phyloP scores from a whole-genome alignment of 768 basidiomycete genomes.

The Tremella fuciformis region DNA sequence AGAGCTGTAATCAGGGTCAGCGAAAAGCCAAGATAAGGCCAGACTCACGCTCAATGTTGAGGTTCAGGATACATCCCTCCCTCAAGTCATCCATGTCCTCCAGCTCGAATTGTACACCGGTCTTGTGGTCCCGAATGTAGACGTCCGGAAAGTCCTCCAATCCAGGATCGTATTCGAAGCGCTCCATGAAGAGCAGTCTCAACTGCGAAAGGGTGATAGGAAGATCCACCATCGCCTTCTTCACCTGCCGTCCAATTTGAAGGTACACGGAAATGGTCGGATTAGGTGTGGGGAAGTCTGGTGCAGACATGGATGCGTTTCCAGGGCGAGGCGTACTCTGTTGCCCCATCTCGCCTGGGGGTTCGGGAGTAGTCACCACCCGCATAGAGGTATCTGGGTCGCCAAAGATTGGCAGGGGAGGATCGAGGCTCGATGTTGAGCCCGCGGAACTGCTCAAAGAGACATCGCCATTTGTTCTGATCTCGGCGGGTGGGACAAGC shows the following conservation, averaged over 20 bases:
- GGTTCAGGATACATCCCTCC: conserved; percentile 78
- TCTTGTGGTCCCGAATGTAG: conserved; percentile 86
- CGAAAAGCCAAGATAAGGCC: not conserved
- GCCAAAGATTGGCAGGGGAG: not conserved
- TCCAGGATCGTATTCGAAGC: conserved; percentile 89
- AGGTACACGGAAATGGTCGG: conserved; percentile 72
- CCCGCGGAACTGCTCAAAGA: not conserved
- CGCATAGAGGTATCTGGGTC: conserved; percentile 6
- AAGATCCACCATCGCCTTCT: conserved; percentile 73
- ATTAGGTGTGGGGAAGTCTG: conserved; percentile 10
- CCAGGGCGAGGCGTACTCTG: conserved; percentile 12
- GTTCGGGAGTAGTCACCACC: conserved; percentile 30
- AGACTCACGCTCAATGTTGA: conserved; percentile 93
- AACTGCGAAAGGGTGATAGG: conserved; percentile 67
- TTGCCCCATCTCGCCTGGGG: conserved; percentile 13
- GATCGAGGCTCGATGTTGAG: not conserved
- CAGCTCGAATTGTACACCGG: conserved; percentile 90
- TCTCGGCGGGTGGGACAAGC: not conserved
- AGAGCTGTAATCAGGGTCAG: conserved; percentile 62
- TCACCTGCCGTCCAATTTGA: conserved; percentile 84
- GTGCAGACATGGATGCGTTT: conserved; percentile 8
- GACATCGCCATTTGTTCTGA: conserved; percentile 4
- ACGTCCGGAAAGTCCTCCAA: conserved; percentile 92
- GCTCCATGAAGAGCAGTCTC: conserved; percentile 86
- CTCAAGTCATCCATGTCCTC: conserved; percentile 91